Conservation (phyloP, 2,329 filamentous ascomycete species). For the Fusarium circinatum region DNA sequence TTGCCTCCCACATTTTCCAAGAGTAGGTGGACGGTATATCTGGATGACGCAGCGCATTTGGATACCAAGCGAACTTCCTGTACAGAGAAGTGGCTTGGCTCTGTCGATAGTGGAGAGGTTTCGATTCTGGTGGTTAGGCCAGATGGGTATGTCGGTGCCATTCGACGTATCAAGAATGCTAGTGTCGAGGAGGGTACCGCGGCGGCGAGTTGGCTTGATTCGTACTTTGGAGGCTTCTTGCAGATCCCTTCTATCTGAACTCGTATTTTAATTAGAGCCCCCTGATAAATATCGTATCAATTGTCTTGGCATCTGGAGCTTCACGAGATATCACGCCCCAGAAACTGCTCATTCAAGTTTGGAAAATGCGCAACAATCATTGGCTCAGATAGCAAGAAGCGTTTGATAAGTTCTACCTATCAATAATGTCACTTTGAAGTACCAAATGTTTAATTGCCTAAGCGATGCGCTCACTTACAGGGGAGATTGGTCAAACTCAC, state of each 20-base stretch:
- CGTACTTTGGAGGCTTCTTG: conserved; percentile 65
- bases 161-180: conserved; percentile 64
- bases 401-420: accelerated
- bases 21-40: conserved; percentile 76
- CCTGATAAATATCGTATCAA: too few relatives aligned
- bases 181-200: conserved; percentile 60
- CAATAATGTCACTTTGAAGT: too few relatives aligned
- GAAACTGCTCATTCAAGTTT: too few relatives aligned
- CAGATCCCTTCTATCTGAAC: conserved; percentile 51
- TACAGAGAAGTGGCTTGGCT: conserved; percentile 76
- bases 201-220: conserved; percentile 64
- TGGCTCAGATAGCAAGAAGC: neutral
- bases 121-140: conserved; percentile 75
- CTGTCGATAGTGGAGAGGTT: conserved; percentile 64
- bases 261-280: too few relatives aligned
- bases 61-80: conserved; percentile 63
- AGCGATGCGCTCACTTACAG: too few relatives aligned
- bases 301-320: too few relatives aligned
- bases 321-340: accelerated
- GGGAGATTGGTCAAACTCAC: too few relatives aligned
- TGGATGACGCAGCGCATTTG: conserved; percentile 70
- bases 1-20: conserved; percentile 69
- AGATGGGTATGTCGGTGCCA: conserved; percentile 77
- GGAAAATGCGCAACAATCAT: too few relatives aligned
- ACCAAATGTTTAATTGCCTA: neutral